Conservation (phyloP, 331 rosid species). For the Malus hybrid region DNA sequence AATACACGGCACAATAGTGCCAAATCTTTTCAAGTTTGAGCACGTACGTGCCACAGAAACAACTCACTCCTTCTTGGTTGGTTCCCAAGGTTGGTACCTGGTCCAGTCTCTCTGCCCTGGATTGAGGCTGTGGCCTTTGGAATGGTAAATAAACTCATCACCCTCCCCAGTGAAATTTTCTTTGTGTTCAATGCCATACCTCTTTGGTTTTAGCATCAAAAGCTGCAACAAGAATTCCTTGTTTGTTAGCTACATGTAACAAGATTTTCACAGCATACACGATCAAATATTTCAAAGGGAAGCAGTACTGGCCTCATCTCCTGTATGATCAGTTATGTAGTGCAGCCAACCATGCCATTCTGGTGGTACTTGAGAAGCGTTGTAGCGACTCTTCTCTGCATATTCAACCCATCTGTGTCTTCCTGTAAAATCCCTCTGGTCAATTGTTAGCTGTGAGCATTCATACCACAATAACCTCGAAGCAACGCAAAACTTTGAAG, state of each 20-base stretch:
- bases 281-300: slow-evolving; percentile 3
- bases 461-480: background rate
- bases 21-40: background rate
- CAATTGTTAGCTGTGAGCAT: slow-evolving; percentile 4
- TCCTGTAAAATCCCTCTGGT: slow-evolving; percentile 38
- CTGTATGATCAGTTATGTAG: slow-evolving; percentile 83
- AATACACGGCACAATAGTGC: background rate
- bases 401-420: slow-evolving; percentile 99
- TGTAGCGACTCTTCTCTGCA: slow-evolving; percentile 86
- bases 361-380: slow-evolving; percentile 96
- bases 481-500: background rate
- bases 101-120: slow-evolving; percentile 96
- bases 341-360: slow-evolving; percentile 99
- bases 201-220: slow-evolving; percentile 72
- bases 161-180: slow-evolving; percentile 94
- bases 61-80: slow-evolving; percentile 35
- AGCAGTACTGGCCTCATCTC: slow-evolving; percentile 67
- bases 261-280: background rate
- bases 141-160: slow-evolving; percentile 75
- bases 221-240: slow-evolving; percentile 48
- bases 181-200: slow-evolving; percentile 78
- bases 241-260: background rate
- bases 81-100: slow-evolving; percentile 83
- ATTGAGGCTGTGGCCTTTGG: slow-evolving; percentile 92
- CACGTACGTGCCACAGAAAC: background rate